phyloP scores from a whole-genome alignment of 1,139 yeast genomes.

The Geotrichum reessii region DNA sequence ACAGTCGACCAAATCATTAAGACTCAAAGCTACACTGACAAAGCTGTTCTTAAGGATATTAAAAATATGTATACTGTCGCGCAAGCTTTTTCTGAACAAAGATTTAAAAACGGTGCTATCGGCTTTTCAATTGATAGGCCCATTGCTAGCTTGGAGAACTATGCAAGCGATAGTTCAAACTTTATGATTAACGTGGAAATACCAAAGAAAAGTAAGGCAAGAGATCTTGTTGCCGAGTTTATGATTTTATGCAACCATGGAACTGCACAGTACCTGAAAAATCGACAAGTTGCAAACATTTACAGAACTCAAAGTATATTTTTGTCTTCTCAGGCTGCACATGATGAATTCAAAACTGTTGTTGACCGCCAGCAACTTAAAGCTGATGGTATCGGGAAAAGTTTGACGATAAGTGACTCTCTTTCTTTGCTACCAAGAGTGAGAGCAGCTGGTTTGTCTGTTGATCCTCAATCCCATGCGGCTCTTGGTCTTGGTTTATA shows the following conservation, averaged over 20 bases:
- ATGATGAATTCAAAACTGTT: constrained; percentile 18
- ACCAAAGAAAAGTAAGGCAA: constrained; percentile 6
- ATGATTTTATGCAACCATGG: constrained; percentile 74
- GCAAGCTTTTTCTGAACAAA: constrained; percentile 29
- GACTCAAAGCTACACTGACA: not conserved
- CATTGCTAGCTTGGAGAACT: constrained; percentile 22
- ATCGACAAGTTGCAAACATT: constrained; percentile 51
- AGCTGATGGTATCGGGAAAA: constrained; percentile 21
- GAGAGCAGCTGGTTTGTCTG: constrained; percentile 41
- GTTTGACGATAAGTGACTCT: constrained; percentile 7
- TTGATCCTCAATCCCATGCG: constrained; percentile 46
- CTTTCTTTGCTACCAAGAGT: constrained; percentile 29
- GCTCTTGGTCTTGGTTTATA: constrained; percentile 62
- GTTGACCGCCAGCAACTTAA: constrained; percentile 22
- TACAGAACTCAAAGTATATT: constrained; percentile 48
- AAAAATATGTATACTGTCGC: constrained; percentile 36
- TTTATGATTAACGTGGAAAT: constrained; percentile 7
- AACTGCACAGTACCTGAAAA: constrained; percentile 49
- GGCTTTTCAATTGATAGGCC: constrained; percentile 28
- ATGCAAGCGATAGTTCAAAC: constrained; percentile 24
- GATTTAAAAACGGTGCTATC: constrained; percentile 38
- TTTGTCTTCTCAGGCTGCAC: constrained; percentile 20
- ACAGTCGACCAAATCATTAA: constrained; percentile 41
- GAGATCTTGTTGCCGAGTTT: constrained; percentile 60
- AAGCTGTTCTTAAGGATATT: constrained; percentile 35